Evolutionary conservation across 768 basidiomycete genomes (phyloP).

Genomic region (Hysterangium stoloniferum): DNA sequence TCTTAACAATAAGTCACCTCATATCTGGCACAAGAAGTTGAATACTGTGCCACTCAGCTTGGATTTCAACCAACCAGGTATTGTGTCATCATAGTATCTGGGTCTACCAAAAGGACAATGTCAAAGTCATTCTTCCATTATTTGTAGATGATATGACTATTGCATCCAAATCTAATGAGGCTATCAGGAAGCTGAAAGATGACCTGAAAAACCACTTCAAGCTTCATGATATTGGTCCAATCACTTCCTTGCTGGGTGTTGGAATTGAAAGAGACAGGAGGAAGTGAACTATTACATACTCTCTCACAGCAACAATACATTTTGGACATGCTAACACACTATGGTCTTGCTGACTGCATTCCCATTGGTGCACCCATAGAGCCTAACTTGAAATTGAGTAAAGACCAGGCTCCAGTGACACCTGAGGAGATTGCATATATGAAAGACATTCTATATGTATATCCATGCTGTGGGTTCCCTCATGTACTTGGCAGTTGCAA

Average conservation of each 20-base stretch:
- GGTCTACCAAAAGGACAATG: slow-evolving; percentile 20
- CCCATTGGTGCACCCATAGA: slow-evolving; percentile 16
- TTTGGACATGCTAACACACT: slow-evolving; percentile 12
- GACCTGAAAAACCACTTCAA: slow-evolving; percentile 21
- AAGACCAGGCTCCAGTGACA: slow-evolving; percentile 4
- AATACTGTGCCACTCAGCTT: no score
- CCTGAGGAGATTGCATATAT: slow-evolving; percentile 16
- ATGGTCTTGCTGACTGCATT: slow-evolving; percentile 9
- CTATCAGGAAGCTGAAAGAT: slow-evolving; percentile 17
- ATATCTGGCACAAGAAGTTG: no score
- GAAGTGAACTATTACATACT: background rate
- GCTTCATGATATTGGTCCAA: slow-evolving; percentile 23
- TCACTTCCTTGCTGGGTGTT: slow-evolving; percentile 16
- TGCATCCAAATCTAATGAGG: slow-evolving; percentile 16
- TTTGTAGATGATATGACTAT: slow-evolving; percentile 28
- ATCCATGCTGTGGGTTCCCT: slow-evolving; percentile 26
- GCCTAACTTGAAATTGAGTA: slow-evolving; percentile 9
- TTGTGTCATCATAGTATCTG: no score
- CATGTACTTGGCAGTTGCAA: slow-evolving; percentile 25
- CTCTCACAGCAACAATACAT: slow-evolving; percentile 17
- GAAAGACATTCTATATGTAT: slow-evolving; percentile 23
- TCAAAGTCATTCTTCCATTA: slow-evolving; percentile 23
- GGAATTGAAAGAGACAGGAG: slow-evolving; percentile 14
- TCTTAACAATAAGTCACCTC: no score
- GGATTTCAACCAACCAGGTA: no score